Base-by-base conservation (phyloP, 2,329 filamentous ascomycete genomes). In the Helotiales sp. region DNA sequence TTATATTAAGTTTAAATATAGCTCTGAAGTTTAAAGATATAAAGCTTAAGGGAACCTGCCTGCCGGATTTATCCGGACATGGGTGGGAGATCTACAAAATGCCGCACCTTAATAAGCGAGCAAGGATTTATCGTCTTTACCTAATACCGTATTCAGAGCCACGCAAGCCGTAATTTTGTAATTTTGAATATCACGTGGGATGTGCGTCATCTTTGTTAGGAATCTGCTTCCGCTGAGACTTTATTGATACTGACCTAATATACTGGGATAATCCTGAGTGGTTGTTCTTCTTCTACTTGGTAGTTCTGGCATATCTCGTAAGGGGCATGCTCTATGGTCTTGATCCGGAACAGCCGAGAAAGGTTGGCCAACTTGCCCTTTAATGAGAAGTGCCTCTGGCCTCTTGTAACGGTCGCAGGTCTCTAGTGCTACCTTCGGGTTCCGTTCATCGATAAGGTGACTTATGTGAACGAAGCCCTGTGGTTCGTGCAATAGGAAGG, bases 11-110 rank as follows among this genome's bases (percentile, higher is more conserved):
- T 15, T 52, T 22, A 52, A 47, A 52, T 52, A 34, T 47, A 52
- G 30, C 48, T 57, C 36, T 36, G 46, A 57, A 29, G 59, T 42
- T 57, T 52, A 17, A 25, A 34, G 30, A 34, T 15, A 25, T 19
- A 54, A 30, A 54, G 29, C 40, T 3, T 10, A 61, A 63, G 55
- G 38, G 59, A 61, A 58, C 56, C 33, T 54, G 25, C 33, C 49
- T 54, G 48, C 57, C 52, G 42, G 55, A 60, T 61, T 63, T 59
- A 61, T 54, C 57, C 52, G 54, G 57, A 60, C 46, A 57, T 56
- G 33, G 56, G 29, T 54, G 22, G 31, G 56, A 52, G 55, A 54
- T 57, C 46, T 22, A 60, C 60, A 51, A 61, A 61, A 56, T 55
- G 46, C 56, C 25, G 59, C 34, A 57, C 57, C 54, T 55, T 57